Base-by-base conservation (phyloP, 345 rosid genomes). In the Pistacia atlantica region DNA sequence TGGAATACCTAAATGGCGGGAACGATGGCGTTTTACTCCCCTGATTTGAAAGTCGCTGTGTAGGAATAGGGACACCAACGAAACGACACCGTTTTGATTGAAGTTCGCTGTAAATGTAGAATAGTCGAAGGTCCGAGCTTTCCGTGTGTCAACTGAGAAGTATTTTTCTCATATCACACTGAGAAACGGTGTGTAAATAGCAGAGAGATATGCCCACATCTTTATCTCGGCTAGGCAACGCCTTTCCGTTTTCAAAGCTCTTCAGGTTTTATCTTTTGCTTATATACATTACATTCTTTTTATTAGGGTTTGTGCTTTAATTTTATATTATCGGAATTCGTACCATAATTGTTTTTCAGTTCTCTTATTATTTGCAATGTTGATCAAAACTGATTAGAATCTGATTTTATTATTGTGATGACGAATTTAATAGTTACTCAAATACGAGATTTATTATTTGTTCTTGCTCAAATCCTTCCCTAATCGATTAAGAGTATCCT, bases 161-260 rank as follows among this genome's bases (percentile, higher is more conserved):
- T 22, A 35, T 18, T 22, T 52, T 45, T 62, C 62, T 78, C 13
- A 52, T 10, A 18, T 54, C 22, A 51, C 73, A 42, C 75, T 63
- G 74, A 31, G 28, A n/a, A n/a, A 4, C n/a, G 14, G 59, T 17
- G n/a, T 49, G 20, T 62, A 22, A 13, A 42, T 16, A 42, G 6
- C 46, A 42, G 46, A 42, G 46, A 25, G 64, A 60, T 55, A 84
- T 87, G 86, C 80, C 80, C n/a, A 49, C 78, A 61, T 83, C 90
- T 28, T 78, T 89, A 14, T 82, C 83, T 52, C 86, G 84, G 33
- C 81, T 89, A n/a, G 78, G 83, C 38, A 83, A 66, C 49, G 80
- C 90, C 16, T 83, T 90, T 65, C 93, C 97, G 11, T 83, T 94
- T 63, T 84, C 92, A 10, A 85, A 86, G 22, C n/a, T 90, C 77